Evolutionary conservation across 179 eudicot species (phyloP), one percentile per base, ranked within the genome.

Genomic region (Patellifolia procumbens): DNA sequence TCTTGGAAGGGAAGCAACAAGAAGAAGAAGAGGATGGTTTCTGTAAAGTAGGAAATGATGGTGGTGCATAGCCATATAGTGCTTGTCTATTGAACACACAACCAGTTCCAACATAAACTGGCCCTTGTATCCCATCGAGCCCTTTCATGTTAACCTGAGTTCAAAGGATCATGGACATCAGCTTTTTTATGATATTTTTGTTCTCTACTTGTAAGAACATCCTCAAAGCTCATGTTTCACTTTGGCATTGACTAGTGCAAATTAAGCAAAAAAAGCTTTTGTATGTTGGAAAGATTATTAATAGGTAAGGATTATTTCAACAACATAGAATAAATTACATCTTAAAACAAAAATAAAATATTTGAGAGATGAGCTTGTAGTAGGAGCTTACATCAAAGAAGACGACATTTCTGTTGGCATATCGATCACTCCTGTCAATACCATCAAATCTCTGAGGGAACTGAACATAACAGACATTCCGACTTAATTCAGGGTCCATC

Each of bases 11-110:
- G 68, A 88, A 89, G 83, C 97, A 94, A 73, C 92, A 91, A 31
- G 88, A 91, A 46, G 87, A 86, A 80, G 89, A 92, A 22, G 98
- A 92, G 67, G 94, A 89, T 51, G 87, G 74, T 58, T 86, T 84
- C 74, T 89, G 80, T 73, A 84, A 42, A 70, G 78, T 70, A 42
- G 97, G 97, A 74, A 89, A 60, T 24, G 89, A 82, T 72, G 81
- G 72, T 13, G 88, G 88, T 77, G 86, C 83, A 75, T 86, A 86
- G 45, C 88, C 88, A 48, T 86, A 86, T 15, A 86, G 81, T 59
- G 88, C 88, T 79, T 86, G 88, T 68, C 88, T 76, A 48, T 86
- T 72, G 81, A 86, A 86, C 5, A 83, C 88, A 86, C 85, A 81
- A 70, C 88, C 88, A 46, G 88, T 86, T 35, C 88, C 88, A 9